A percentile compares a stretch with the other conserved stretches of the same genome.
Evolutionary conservation across 139 green algal genomes (phyloP).

Genomic region (Raphidocelis subcapitata): DNA sequence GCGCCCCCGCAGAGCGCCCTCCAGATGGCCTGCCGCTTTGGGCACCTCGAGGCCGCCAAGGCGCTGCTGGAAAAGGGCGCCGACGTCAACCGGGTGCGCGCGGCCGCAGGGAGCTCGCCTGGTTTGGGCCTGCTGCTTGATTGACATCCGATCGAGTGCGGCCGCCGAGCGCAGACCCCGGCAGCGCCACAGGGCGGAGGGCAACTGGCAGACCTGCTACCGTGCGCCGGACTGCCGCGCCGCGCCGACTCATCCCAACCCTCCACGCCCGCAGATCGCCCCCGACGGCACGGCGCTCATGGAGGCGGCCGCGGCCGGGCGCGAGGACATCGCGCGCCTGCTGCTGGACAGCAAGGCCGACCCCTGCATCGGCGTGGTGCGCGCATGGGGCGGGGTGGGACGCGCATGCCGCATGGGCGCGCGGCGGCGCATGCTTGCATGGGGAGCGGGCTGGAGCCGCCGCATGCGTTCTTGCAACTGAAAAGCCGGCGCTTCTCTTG

Average conservation of each 20-base stretch:
- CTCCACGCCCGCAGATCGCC: not conserved
- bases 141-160: not conserved
- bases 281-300: conserved; percentile 13
- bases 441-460: too few species aligned
- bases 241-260: not conserved
- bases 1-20: conserved; percentile 12
- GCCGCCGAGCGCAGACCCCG: not conserved
- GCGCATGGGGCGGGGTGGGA: not conserved
- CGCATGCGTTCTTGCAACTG: too few species aligned
- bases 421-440: too few species aligned
- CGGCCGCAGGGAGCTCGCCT: not conserved
- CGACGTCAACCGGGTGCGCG: conserved; percentile 24
- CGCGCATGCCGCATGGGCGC: too few species aligned
- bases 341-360: conserved; percentile 23
- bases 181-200: not conserved
- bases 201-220: not conserved
- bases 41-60: not conserved
- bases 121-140: not conserved
- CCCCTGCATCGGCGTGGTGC: not conserved
- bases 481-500: too few species aligned
- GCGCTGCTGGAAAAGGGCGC: conserved; percentile 5
- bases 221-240: not conserved
- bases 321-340: conserved; percentile 4
- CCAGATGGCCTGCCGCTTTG: conserved; percentile 8
- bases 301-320: conserved; percentile 19